Evolutionary conservation across 1,284 basidiomycete genomes (phyloP).

Genomic region (Cryptococcus floricola): DNA sequence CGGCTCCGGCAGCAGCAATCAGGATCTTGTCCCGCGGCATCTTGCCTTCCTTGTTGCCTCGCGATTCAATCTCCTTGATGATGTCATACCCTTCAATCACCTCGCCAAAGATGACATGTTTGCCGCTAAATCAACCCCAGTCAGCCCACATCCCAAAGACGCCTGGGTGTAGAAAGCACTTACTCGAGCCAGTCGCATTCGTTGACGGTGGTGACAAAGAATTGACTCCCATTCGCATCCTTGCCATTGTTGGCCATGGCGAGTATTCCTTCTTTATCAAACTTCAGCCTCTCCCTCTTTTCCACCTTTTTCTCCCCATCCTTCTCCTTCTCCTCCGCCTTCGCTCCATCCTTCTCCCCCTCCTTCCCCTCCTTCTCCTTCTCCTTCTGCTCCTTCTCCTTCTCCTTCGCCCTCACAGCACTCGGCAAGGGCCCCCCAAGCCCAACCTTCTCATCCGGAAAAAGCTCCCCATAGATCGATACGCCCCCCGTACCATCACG

Average conservation of each 20-base stretch:
- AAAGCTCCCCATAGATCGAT: constrained; percentile 20
- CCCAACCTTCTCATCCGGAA: constrained; percentile 70
- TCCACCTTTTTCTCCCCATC: constrained; percentile 51
- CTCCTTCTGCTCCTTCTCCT: too few species aligned
- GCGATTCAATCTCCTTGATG: constrained; percentile 60
- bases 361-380: constrained; percentile 18
- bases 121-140: constrained; percentile 38
- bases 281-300: constrained; percentile 65
- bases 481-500: constrained; percentile 57
- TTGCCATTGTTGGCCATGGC: constrained; percentile 69
- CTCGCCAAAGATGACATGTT: constrained; percentile 74
- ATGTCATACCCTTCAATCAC: constrained; percentile 83
- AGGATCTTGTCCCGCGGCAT: constrained; percentile 37
- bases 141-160: not conserved
- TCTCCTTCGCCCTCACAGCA: too few species aligned
- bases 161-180: constrained; percentile 1
- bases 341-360: constrained; percentile 64
- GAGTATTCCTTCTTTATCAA: not conserved
- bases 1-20: constrained; percentile 45
- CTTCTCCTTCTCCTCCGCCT: constrained; percentile 16
- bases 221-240: constrained; percentile 48
- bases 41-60: constrained; percentile 41
- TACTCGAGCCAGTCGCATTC: constrained; percentile 60
- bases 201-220: constrained; percentile 68
- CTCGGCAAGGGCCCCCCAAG: too few species aligned